A percentile compares a stretch with the other conserved stretches of the same genome.
These are phyloP conservation scores for Candida albicans DNA, from an alignment of 1,139 yeast species.

Conservation along the genomic window DNA sequence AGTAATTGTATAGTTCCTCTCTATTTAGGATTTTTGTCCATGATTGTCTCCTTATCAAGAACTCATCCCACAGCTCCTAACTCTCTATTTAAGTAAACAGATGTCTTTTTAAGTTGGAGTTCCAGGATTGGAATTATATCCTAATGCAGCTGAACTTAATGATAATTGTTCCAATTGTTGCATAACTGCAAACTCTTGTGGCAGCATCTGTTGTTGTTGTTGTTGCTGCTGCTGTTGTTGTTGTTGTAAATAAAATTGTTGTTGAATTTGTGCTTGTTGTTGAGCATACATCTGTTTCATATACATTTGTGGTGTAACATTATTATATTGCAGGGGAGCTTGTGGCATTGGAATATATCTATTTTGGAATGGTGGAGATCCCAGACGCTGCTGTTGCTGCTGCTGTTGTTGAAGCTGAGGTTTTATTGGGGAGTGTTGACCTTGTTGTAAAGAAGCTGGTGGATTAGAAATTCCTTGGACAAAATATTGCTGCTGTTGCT, in stretches of 20 bases:
- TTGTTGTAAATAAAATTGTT: constrained; percentile 15
- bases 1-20: too few relatives aligned
- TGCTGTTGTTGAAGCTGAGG: constrained; percentile 9
- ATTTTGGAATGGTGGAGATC: background rate
- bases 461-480: background rate
- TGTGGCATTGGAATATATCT: constrained; percentile 5
- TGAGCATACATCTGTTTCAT: constrained; percentile 12
- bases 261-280: constrained; percentile 14
- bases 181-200: constrained; percentile 41
- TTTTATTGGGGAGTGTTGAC: too few relatives aligned
- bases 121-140: constrained; percentile 48
- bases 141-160: constrained; percentile 50
- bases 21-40: too few relatives aligned
- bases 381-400: constrained; percentile 8
- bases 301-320: constrained; percentile 12
- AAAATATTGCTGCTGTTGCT: constrained; percentile 7
- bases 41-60: background rate
- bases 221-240: constrained; percentile 13
- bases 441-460: background rate
- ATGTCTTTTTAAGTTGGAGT: constrained; percentile 26
- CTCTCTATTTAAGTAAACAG: constrained; percentile 9
- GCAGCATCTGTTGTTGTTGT: constrained; percentile 15
- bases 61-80: too few relatives aligned
- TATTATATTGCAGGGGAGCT: constrained; percentile 9
- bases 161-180: constrained; percentile 52